Evolutionary conservation across 2,329 filamentous ascomycete species (phyloP).

Genomic region (Fusarium sp.): DNA sequence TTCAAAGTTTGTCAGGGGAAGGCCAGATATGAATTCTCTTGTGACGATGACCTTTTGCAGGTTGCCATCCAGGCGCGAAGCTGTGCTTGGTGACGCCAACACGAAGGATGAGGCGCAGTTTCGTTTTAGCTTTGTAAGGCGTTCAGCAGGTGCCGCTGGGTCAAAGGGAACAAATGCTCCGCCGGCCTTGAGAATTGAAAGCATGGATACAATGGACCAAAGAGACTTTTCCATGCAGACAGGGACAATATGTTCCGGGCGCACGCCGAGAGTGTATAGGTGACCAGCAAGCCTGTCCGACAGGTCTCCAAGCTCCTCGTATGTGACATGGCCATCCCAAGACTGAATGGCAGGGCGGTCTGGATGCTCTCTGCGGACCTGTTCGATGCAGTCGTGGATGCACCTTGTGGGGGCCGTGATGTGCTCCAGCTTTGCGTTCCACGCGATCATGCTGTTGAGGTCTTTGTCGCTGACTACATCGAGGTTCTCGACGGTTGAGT

Average conservation of each 20-base stretch:
- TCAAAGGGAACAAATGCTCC: slow-evolving; percentile 64
- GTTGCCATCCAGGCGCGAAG: no score
- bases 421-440: no score
- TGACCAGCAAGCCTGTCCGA: slow-evolving; percentile 54
- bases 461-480: no score
- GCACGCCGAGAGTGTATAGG: slow-evolving; percentile 63
- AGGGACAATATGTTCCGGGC: slow-evolving; percentile 69
- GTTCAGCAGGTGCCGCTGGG: slow-evolving; percentile 17
- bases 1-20: no score
- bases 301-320: slow-evolving; percentile 52
- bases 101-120: no score
- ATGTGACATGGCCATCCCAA: slow-evolving; percentile 57
- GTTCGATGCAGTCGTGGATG: slow-evolving; percentile 59
- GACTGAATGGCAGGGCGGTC: slow-evolving; percentile 55
- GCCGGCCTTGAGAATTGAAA: slow-evolving; percentile 73
- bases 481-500: no score
- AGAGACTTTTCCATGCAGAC: slow-evolving; percentile 77
- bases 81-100: no score
- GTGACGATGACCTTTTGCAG: no score
- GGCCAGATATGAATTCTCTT: no score
- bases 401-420: slow-evolving; percentile 27
- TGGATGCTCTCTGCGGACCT: slow-evolving; percentile 54
- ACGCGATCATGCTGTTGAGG: no score
- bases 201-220: slow-evolving; percentile 64
- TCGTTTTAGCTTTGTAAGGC: background rate